Evolutionary conservation across 2,329 filamentous ascomycete genomes (phyloP).

Genomic region (Hymenoscyphus linearis): DNA sequence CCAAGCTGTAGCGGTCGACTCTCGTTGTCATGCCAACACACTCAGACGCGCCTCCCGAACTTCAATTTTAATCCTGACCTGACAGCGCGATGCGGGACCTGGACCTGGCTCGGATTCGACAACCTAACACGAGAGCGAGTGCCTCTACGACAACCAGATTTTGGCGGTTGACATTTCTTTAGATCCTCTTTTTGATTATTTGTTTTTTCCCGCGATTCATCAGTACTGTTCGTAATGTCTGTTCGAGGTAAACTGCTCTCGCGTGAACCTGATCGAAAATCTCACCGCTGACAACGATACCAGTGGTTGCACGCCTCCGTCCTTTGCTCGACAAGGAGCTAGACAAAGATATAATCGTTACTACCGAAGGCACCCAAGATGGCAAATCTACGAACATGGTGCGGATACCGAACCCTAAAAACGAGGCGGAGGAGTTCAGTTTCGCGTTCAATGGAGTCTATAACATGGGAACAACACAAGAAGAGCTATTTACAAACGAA

Average conservation of each 20-base stretch:
- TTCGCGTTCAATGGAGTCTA: slow-evolving; percentile 96
- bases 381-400: slow-evolving; percentile 63
- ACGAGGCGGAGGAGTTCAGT: slow-evolving; percentile 82
- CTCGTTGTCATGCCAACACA: neutral
- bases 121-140: neutral
- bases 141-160: slow-evolving; percentile 9
- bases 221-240: slow-evolving; percentile 19
- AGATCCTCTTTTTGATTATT: slow-evolving; percentile 11
- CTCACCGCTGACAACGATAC: slow-evolving; percentile 52
- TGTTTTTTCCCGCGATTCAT: slow-evolving; percentile 7
- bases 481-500: slow-evolving; percentile 84
- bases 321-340: slow-evolving; percentile 81
- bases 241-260: slow-evolving; percentile 22
- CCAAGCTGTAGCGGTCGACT: neutral
- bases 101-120: neutral
- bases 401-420: slow-evolving; percentile 90
- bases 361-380: slow-evolving; percentile 55
- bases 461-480: slow-evolving; percentile 72
- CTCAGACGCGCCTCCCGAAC: neutral
- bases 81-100: too few species aligned
- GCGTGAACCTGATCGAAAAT: neutral
- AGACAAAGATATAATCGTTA: slow-evolving; percentile 82
- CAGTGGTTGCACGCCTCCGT: slow-evolving; percentile 82
- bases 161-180: slow-evolving; percentile 6
- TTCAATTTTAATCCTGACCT: neutral